Evolutionary conservation across 306 rosid genomes (phyloP), one percentile per base, ranked within the genome.

Genomic region (Prosopis cineraria): DNA sequence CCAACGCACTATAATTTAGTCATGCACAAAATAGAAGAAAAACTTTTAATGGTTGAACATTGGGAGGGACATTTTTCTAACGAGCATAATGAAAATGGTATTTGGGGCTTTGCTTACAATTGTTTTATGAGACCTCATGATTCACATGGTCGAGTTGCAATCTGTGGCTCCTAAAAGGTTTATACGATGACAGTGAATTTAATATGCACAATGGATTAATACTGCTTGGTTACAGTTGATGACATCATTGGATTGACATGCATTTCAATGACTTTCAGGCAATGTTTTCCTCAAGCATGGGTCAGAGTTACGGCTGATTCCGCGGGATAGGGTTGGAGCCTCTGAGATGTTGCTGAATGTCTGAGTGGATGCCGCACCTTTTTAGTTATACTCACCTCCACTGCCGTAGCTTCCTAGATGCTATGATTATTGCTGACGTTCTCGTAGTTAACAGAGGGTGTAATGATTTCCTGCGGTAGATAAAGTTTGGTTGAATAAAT

Each of bases 211-310:
- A 7, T 20, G 20, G 24, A 37, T n/a, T 67, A 10, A 22, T 22
- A 13, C 17, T 78, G 39, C 40, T 12, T 36, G 53, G 27, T 48
- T 75, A 10, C 55, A n/a, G 20, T 33, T 63, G 33, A 37, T 39
- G 43, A 43, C 29, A 56, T 30, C 37, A 37, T 37, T 69, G 19
- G 25, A 25, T 34, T 71, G 75, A 77, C 78, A 55, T 31, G 52
- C 48, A 9, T 39, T 44, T 16, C 1, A 41, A 60, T 70, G 70
- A 39, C 48, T 56, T 68, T 68, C 12, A 82, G 85, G 85, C 36
- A 82, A 82, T 67, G 85, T 82, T 78, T 82, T 82, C 72, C 85
- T 82, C 12, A 82, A 82, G 79, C 85, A 82, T 73, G 85, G 85
- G 10, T 77, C 85, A n/a, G 85, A 82, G 40, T 43, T 82, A 41